Evolutionary conservation across 1,284 basidiomycete genomes (phyloP).

Genomic region (Puccinia coronata): DNA sequence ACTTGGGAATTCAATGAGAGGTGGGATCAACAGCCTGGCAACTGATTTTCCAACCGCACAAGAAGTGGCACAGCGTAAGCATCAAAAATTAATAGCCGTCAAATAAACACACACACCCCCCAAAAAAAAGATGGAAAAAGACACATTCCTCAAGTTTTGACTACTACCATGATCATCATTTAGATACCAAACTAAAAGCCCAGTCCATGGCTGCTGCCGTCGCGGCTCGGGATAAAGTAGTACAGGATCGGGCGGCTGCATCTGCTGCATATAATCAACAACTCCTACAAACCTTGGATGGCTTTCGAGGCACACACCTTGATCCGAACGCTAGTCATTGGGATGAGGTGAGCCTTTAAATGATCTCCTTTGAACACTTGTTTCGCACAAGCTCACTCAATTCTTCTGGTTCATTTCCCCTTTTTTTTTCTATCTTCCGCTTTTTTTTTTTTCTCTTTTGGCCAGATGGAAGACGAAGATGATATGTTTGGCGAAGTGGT

Average conservation of each 20-base stretch:
- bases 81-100: background rate
- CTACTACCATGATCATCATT: background rate
- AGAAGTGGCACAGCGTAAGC: conserved; percentile 49
- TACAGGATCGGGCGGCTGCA: conserved; percentile 53
- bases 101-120: background rate
- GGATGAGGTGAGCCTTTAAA: conserved; percentile 84
- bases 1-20: conserved; percentile 22
- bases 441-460: conserved; percentile 49
- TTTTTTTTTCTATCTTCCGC: conserved; percentile 13
- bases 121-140: background rate
- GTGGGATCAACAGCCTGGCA: conserved; percentile 18
- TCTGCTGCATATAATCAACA: conserved; percentile 54
- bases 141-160: background rate
- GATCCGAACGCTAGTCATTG: conserved; percentile 90
- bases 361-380: background rate
- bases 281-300: conserved; percentile 65
- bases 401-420: background rate
- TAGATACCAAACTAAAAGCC: conserved; percentile 49
- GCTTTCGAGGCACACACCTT: conserved; percentile 84
- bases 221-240: conserved; percentile 52
- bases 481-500: conserved; percentile 84
- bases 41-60: conserved; percentile 49
- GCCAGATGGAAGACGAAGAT: conserved; percentile 85
- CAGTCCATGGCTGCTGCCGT: conserved; percentile 48
- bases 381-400: background rate